Evolutionary conservation across 306 rosid species (phyloP).

Genomic region (Cicer yamashitae): DNA sequence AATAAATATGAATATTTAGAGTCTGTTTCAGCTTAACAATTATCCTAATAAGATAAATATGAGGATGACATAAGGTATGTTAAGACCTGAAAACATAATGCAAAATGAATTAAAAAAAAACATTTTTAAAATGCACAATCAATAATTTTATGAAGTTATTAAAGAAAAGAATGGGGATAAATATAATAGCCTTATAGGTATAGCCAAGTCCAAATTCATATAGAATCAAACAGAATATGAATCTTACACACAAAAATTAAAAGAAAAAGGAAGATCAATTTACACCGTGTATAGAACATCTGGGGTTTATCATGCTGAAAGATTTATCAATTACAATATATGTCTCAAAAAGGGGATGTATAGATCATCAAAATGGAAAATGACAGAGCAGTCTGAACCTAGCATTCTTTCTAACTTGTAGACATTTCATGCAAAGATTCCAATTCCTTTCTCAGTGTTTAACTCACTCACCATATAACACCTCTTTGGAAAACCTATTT

Average conservation of each 20-base stretch:
- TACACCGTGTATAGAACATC: background rate
- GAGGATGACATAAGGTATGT: slow-evolving; percentile 20
- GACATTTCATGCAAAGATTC: slow-evolving; percentile 1
- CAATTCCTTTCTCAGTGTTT: background rate
- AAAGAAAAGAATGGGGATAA: slow-evolving; percentile 3
- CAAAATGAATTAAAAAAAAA: background rate
- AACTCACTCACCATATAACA: background rate
- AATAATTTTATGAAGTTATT: background rate
- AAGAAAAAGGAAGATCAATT: background rate
- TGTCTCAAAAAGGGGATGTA: background rate
- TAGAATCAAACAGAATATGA: slow-evolving; percentile 36
- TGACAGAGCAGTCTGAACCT: background rate
- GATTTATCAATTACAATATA: background rate
- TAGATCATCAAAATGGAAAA: slow-evolving; percentile 3
- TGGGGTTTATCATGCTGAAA: background rate
- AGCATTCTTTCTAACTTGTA: background rate
- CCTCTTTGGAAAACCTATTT: slow-evolving; percentile 14
- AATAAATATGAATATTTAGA: slow-evolving; percentile 23
- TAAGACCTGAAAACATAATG: background rate
- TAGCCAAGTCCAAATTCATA: slow-evolving; percentile 12
- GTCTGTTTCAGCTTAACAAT: slow-evolving; percentile 14
- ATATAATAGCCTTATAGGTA: background rate
- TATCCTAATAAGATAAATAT: slow-evolving; percentile 19
- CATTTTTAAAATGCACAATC: background rate
- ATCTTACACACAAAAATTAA: background rate